phyloP scores from a whole-genome alignment of 306 rosid species.

The Sophora flavescens region DNA sequence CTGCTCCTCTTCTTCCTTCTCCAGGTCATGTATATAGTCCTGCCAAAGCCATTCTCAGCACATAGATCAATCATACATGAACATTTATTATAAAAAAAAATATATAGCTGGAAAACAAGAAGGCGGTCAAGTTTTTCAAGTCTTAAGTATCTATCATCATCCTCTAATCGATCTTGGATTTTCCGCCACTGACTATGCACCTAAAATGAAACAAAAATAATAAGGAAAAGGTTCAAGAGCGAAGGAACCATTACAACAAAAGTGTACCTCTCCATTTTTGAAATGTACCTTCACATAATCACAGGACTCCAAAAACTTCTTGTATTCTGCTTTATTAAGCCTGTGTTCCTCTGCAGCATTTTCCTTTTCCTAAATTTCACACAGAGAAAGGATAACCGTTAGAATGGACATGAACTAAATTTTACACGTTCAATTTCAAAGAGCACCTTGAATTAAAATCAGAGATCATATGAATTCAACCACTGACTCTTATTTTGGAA shows the following conservation, averaged over 20 bases:
- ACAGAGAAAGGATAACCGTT: too few species aligned
- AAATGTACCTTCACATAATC: conserved; percentile 82
- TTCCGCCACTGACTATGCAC: conserved; percentile 92
- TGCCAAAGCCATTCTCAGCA: too few species aligned
- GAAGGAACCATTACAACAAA: conserved; percentile 39
- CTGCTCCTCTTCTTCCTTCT: too few species aligned
- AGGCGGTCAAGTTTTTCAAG: conserved; percentile 96
- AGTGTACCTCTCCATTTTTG: conserved; percentile 21
- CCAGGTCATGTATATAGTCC: too few species aligned
- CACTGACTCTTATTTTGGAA: too few species aligned
- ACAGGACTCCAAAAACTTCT: conserved; percentile 82
- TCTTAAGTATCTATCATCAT: conserved; percentile 87
- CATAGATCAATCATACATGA: too few species aligned
- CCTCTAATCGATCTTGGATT: conserved; percentile 98
- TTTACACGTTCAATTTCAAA: too few species aligned
- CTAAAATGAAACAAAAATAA: conserved; percentile 53
- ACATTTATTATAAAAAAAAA: too few species aligned
- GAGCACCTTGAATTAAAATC: too few species aligned
- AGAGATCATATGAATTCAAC: too few species aligned
- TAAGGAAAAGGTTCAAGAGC: conserved; percentile 19
- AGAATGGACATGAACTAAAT: too few species aligned
- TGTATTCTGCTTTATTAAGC: conserved; percentile 73
- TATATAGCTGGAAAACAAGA: conserved; percentile 85
- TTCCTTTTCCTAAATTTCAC: conserved; percentile 97
- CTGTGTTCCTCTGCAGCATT: conserved; percentile 87